phyloP scores from a whole-genome alignment of 225 moss, liverwort and hornwort species.

The Physcomitrellopsis africana region DNA sequence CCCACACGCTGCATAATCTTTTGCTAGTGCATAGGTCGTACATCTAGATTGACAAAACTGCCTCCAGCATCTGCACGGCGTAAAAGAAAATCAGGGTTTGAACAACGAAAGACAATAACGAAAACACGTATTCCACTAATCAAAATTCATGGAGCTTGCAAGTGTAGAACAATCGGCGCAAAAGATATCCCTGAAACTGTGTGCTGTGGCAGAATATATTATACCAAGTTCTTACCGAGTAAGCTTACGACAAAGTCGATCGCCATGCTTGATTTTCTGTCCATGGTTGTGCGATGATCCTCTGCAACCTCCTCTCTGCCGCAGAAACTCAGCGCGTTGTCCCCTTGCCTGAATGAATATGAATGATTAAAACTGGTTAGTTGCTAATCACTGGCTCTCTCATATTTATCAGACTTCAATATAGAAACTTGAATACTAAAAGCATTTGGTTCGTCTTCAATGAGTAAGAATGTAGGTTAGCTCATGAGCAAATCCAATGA shows the following conservation, averaged over 20 bases:
- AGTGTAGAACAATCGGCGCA: neutral
- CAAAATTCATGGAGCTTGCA: too few relatives aligned
- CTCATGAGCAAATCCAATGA: neutral
- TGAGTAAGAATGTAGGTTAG: neutral
- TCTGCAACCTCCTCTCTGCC: constrained; percentile 91
- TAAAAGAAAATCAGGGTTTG: neutral
- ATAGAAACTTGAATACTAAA: neutral
- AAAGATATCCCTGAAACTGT: neutral
- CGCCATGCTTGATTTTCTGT: constrained; percentile 89
- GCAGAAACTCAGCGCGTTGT: constrained; percentile 92
- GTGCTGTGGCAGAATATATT: neutral
- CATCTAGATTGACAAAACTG: constrained; percentile 91
- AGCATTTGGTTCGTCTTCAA: neutral
- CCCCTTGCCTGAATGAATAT: constrained; percentile 71
- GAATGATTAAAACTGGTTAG: neutral
- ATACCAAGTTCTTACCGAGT: constrained; percentile 57
- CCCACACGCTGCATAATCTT: constrained; percentile 83
- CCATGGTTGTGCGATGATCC: constrained; percentile 83
- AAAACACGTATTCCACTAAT: too few relatives aligned
- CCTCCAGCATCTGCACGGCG: constrained; percentile 86
- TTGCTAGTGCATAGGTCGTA: constrained; percentile 81
- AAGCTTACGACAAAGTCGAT: constrained; percentile 93
- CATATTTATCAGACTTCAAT: neutral
- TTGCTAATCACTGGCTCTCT: neutral
- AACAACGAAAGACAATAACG: too few relatives aligned